Base-by-base conservation (phyloP, 306 rosid species). In the Fragaria iinumae region DNA sequence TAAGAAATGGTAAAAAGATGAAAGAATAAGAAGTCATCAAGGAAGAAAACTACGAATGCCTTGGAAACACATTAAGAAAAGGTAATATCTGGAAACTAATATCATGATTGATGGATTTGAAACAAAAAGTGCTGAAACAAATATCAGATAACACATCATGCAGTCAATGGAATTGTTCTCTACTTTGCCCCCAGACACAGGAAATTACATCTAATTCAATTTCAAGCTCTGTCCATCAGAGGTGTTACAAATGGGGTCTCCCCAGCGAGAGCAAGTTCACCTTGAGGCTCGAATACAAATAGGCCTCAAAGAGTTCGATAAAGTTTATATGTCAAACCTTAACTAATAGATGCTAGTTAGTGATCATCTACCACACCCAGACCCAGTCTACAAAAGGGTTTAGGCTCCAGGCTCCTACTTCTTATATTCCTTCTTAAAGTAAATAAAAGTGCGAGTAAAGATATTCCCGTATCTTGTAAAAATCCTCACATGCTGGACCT, bases 401-500 rank as follows among this genome's bases (percentile, higher is more conserved):
- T 25, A 25, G 27, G 27, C 27, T 25, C 27, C 27, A 25, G 27
- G 11, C 62, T 56, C 62, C 39, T 36, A 36, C 39, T 36, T 3
- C 39, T 6, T 36, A 36, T 36, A 36, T 36, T 36, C 39, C 39
- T 36, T 36, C 38, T 84, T 86, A 90, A 77, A 95, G 93, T 90
- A 95, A 77, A 81, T 90, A 90, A 80, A 95, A 92, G 72, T 92
- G 99, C 0, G 92, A 89, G 80, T 92, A 89, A 32, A 92, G 88
- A 77, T 87, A 88, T 16, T 95, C 97, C 1, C 91, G 89, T 76
- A 95, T 95, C 84, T 84, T 92, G 70, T 92, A 92, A 79, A 88
- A 95, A 73, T 95, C 97, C 76, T 90, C 99, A 43, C 97, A 92
- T 18, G 93, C 81, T 11, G 97, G 96, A 62, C 97, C 99, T 84